phyloP scores from a whole-genome alignment of 2,329 filamentous ascomycete species.

The Thyridium curvatum region DNA sequence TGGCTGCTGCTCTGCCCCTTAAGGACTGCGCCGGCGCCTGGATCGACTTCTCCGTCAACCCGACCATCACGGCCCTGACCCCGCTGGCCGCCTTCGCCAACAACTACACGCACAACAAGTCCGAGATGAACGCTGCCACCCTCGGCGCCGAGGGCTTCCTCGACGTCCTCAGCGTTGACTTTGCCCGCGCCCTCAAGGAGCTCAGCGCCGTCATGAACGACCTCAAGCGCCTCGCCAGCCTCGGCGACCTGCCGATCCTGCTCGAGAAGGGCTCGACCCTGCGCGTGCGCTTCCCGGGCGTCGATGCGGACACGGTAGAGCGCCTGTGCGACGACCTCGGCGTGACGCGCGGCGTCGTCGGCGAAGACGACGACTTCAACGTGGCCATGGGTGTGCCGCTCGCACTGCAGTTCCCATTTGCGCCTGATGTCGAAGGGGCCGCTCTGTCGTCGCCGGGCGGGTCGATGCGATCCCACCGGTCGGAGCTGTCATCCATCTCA shows the following conservation, averaged over 20 bases:
- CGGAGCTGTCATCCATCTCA: slow-evolving; percentile 20
- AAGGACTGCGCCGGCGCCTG: slow-evolving; percentile 64
- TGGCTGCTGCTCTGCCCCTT: slow-evolving; percentile 45
- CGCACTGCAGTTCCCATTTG: slow-evolving; percentile 81
- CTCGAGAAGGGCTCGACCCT: slow-evolving; percentile 55
- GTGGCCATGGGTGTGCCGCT: slow-evolving; percentile 60
- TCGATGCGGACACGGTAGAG: slow-evolving; percentile 77
- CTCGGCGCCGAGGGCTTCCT: slow-evolving; percentile 80
- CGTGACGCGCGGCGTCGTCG: slow-evolving; percentile 71
- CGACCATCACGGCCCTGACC: slow-evolving; percentile 82
- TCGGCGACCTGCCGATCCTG: slow-evolving; percentile 80
- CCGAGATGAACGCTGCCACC: slow-evolving; percentile 43
- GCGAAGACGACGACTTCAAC: slow-evolving; percentile 72
- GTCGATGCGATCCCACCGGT: slow-evolving; percentile 34
- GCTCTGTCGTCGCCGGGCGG: slow-evolving; percentile 38
- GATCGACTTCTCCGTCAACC: slow-evolving; percentile 83
- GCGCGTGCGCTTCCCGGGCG: slow-evolving; percentile 84
- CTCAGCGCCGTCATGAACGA: slow-evolving; percentile 75
- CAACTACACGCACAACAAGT: slow-evolving; percentile 32
- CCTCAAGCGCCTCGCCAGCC: slow-evolving; percentile 64
- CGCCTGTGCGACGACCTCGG: slow-evolving; percentile 79
- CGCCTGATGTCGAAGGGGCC: slow-evolving; percentile 42
- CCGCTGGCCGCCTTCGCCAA: slow-evolving; percentile 55
- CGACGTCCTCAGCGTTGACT: slow-evolving; percentile 80
- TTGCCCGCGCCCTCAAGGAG: slow-evolving; percentile 80